Evolutionary conservation across 2,329 filamentous ascomycete genomes (phyloP).

Genomic region (Microcyclospora tardicrescens): DNA sequence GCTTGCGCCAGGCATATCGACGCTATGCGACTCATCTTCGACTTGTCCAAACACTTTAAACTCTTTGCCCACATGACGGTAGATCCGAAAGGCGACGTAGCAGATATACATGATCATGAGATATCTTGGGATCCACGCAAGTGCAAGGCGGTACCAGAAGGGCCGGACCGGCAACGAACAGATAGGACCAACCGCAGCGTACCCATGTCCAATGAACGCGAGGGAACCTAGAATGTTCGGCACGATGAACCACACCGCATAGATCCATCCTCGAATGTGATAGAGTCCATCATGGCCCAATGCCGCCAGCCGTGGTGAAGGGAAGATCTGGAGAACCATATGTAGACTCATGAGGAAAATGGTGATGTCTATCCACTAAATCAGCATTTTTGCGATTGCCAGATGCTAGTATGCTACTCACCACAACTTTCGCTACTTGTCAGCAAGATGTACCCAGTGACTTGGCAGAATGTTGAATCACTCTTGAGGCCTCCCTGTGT

Average conservation of each 20-base stretch:
- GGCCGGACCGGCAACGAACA: constrained; percentile 57
- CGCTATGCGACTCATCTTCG: constrained; percentile 10
- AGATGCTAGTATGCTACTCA: constrained; percentile 1
- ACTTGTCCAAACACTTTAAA: constrained; percentile 28
- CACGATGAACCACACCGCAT: constrained; percentile 42
- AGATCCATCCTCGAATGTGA: constrained; percentile 50
- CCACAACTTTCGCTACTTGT: constrained; percentile 17
- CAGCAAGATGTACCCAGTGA: constrained; percentile 18
- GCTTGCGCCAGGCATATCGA: constrained; percentile 4
- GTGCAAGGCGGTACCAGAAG: constrained; percentile 53
- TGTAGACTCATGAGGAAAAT: constrained; percentile 63
- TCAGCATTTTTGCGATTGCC: neutral
- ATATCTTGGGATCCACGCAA: constrained; percentile 65
- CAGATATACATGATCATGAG: constrained; percentile 53
- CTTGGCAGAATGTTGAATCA: constrained; percentile 14
- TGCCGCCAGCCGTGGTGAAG: constrained; percentile 24
- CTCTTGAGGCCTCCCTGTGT: constrained; percentile 26
- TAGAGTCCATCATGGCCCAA: constrained; percentile 52
- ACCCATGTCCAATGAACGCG: constrained; percentile 47
- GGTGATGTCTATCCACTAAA: constrained; percentile 42
- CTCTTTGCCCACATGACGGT: constrained; percentile 47
- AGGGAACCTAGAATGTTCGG: constrained; percentile 49
- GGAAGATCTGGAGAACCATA: constrained; percentile 58
- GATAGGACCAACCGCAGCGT: constrained; percentile 50
- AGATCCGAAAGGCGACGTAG: constrained; percentile 54